Base-by-base conservation (phyloP, 2,329 filamentous ascomycete species). In the Fusarium sp. region DNA sequence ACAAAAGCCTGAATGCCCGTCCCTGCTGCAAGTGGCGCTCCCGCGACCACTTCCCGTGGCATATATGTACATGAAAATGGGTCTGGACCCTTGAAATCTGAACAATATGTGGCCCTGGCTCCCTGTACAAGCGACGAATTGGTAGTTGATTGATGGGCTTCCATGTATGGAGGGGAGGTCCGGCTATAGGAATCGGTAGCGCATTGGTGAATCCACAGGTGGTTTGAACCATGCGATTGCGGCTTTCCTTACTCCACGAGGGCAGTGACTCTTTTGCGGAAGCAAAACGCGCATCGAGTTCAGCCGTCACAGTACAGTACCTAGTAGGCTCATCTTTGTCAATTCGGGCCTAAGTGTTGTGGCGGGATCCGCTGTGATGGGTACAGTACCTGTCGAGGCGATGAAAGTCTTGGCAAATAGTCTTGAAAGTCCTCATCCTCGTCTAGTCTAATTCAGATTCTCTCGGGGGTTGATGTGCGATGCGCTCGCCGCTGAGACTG, bases 331-430 rank as follows among this genome's bases (percentile, higher is more conserved):
- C 58, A 68, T 71, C 68, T 60, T 55, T 54, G 54, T 64, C 48
- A 44, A 71, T 72, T 71, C 69, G 69, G 69, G 69, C 69, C 69
- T 71, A 71, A 71, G 56, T 55, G 44, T 35, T 67, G 65, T 70
- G 69, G 69, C 64, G 69, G 60, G 46, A 53, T 71, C 69, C 68
- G 69, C 69, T 65, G 58, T 44, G 57, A 71, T 69, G 61, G 67
- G 40, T 65, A 66, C 60, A 57, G 54, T 58, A 52, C 55, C 52
- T 42, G 60, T 70, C 69, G 40, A 65, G 49, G 66, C 64, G 46
- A 72, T 55, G 56, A 42, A 52, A 26, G 46, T 45, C 69, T 71
- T 71, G 59, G 69, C 69, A 55, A 67, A 60, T 67, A 50, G 56
- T 17, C 56, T 45, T 68, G 58, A 42, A 50, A 27, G 48, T 32